Evolutionary conservation across 305 asterid species (phyloP), one percentile per base, ranked within the genome.

Genomic region (Fraxinus floribunda): DNA sequence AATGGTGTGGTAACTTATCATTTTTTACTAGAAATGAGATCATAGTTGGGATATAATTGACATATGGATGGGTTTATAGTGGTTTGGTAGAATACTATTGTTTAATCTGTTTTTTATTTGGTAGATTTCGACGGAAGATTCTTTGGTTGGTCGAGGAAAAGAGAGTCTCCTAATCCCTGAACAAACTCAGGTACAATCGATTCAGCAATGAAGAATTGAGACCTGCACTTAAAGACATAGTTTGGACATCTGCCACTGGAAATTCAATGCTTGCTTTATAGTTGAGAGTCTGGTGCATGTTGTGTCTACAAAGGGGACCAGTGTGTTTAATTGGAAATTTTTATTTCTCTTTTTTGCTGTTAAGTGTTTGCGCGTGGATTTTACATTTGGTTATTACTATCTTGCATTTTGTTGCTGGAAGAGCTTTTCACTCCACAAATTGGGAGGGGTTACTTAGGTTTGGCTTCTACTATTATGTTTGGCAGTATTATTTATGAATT

Each of bases 161-260:
- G 91, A 93, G 88, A 90, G 93, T 85, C 99, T 95, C 82, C 86
- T 95, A 77, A 94, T 96, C 80, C 99, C 99, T 11, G 93, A 94
- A 86, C 88, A 20, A 83, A 86, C 91, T 83, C 79, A 90, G 94
- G 98, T 94, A 82, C 44, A 16, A n/a, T n/a, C n/a, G n/a, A n/a
- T n/a, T n/a, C n/a, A n/a, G n/a, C n/a, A n/a, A n/a, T n/a, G n/a
- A n/a, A n/a, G n/a, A n/a, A n/a, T n/a, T n/a, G n/a, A n/a, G n/a
- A n/a, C n/a, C n/a, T n/a, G n/a, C n/a, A n/a, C n/a, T n/a, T n/a
- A n/a, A n/a, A n/a, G n/a, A n/a, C n/a, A n/a, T n/a, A n/a, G n/a
- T n/a, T n/a, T n/a, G n/a, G n/a, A n/a, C n/a, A n/a, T n/a, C n/a
- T n/a, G n/a, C n/a, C n/a, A n/a, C n/a, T n/a, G n/a, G n/a, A n/a